Evolutionary conservation across 768 basidiomycete genomes (phyloP), one percentile per base, ranked within the genome.

Genomic region (Pisolithus albus): DNA sequence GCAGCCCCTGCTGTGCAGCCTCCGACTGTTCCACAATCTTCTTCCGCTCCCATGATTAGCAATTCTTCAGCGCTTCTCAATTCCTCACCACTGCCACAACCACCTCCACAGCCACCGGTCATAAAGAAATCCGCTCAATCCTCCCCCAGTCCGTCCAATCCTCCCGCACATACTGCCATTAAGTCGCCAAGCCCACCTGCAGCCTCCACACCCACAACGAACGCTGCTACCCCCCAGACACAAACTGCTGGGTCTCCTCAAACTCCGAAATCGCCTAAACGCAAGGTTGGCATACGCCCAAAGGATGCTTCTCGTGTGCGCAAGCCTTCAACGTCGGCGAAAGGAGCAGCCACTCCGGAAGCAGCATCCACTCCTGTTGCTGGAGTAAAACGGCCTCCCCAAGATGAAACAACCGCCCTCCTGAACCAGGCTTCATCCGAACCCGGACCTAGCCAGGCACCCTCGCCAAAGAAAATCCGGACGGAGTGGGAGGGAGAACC

Each of bases 401-500:
- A 70, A 18, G 67, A 83, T 26, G 65, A 62, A 6, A 50, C 60
- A 19, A 48, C 60, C 36, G 50, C 59, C 42, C 55, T 66, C 2
- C 57, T 63, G 24, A 69, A 53, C 10, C 58, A 68, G 4, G 67
- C 72, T 8, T 61, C 65, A 49, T 64, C 71, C 45, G 61, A 66
- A 45, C 55, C 61, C 19, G 68, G 61, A 50, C 53, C 49, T 37
- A 60, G 49, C 44, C 78, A 81, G 50, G 80, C 78, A 7, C 85
- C 84, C 7, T 82, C 86, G 6, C 83, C 87, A 13, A 89, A 89
- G 69, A 80, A 84, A 44, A 62, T 68, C 46, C 86, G 84, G 73
- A 80, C 77, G 19, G 85, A 89, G 49, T 87, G 82, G 81, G 84
- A 86, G 44, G 77, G 78, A 8, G 72, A 78, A 23, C 69, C 76